These are phyloP conservation scores for Ophiocordyceps unilateralis DNA, from an alignment of 2,329 filamentous ascomycete species.

Conservation along the genomic window DNA sequence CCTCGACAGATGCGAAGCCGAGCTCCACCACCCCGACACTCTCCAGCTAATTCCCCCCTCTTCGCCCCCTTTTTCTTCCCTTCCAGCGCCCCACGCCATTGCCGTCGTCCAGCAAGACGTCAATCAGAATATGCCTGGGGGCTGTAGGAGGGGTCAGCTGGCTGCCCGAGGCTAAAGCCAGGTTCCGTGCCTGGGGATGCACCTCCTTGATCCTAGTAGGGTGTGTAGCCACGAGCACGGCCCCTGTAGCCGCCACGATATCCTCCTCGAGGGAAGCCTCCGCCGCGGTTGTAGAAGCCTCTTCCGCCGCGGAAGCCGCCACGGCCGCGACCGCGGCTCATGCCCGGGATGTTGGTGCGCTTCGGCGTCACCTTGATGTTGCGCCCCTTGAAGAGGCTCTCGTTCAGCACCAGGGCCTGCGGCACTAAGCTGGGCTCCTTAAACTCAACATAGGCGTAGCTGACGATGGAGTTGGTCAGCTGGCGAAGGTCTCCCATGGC, in stretches of 20 bases:
- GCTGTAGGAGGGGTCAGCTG: slow-evolving; percentile 1
- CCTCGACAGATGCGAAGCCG: background rate
- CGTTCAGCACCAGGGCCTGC: slow-evolving; percentile 86
- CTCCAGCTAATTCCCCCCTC: background rate
- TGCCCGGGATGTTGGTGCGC: slow-evolving; percentile 88
- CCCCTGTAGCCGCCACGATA: slow-evolving; percentile 53
- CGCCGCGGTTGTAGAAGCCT: slow-evolving; percentile 33
- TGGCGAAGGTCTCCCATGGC: background rate
- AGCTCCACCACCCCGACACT: background rate
- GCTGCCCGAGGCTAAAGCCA: slow-evolving; percentile 5
- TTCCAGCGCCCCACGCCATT: background rate
- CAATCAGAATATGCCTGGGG: background rate
- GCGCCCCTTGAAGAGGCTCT: slow-evolving; percentile 86
- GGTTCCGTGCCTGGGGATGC: slow-evolving; percentile 3
- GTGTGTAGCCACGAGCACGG: slow-evolving; percentile 45
- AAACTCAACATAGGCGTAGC: slow-evolving; percentile 98
- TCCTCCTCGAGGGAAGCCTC: slow-evolving; percentile 28
- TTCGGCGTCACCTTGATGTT: slow-evolving; percentile 93
- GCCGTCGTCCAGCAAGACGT: background rate
- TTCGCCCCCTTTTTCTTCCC: background rate
- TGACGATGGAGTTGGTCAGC: slow-evolving; percentile 18
- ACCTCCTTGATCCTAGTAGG: slow-evolving; percentile 37
- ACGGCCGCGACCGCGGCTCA: slow-evolving; percentile 63
- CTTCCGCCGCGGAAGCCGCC: slow-evolving; percentile 34
- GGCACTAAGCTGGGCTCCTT: slow-evolving; percentile 84